Evolutionary conservation across 2,329 filamentous ascomycete species (phyloP).

Genomic region (Podosphaera leucotricha): DNA sequence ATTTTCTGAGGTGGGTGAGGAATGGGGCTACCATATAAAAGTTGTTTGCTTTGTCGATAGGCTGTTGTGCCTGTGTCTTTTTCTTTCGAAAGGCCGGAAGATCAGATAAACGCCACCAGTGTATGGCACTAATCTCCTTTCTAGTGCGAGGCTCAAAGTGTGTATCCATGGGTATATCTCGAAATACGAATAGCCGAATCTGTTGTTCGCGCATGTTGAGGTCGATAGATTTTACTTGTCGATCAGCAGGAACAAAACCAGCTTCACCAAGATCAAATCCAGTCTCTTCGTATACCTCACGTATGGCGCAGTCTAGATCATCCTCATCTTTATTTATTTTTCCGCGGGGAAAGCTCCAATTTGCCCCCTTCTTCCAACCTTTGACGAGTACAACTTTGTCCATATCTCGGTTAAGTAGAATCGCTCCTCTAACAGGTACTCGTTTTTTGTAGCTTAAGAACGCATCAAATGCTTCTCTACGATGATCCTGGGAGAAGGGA

Average conservation of each 20-base stretch:
- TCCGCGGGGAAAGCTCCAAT: conserved; percentile 88
- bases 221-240: conserved; percentile 61
- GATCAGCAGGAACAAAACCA: conserved; percentile 48
- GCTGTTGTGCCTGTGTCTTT: conserved; percentile 33
- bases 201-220: conserved; percentile 83
- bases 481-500: conserved; percentile 52
- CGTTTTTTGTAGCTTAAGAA: conserved; percentile 89
- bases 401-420: conserved; percentile 84
- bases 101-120: conserved; percentile 81
- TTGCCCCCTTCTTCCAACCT: conserved; percentile 90
- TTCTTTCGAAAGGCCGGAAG: conserved; percentile 55
- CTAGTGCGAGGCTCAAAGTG: conserved; percentile 73
- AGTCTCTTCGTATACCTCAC: conserved; percentile 92
- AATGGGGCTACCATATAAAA: conserved; percentile 99
- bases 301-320: conserved; percentile 76
- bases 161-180: conserved; percentile 67
- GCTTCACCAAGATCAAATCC: conserved; percentile 61
- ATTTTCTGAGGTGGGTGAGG: conserved; percentile 61
- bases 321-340: conserved; percentile 98
- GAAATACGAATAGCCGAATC: conserved; percentile 77
- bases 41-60: conserved; percentile 43
- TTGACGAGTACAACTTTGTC: conserved; percentile 83
- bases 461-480: conserved; percentile 66
- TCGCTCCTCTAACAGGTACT: conserved; percentile 81
- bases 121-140: conserved; percentile 93